Conservation (phyloP, 169 alveolate genomes). For the Plasmodium inui region DNA sequence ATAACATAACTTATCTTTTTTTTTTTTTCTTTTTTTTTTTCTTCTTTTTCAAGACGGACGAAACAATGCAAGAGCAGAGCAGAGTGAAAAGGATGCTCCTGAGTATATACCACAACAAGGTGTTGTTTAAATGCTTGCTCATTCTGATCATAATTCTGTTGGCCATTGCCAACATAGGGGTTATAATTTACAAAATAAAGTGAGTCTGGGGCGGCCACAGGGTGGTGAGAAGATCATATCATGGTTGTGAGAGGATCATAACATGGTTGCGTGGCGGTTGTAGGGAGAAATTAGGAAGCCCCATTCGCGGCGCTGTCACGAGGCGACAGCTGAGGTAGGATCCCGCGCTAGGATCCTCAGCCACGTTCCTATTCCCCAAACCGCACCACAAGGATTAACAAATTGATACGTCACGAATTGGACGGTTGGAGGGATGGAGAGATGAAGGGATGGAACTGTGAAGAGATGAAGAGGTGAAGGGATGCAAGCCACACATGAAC, state of each 20-base stretch:
- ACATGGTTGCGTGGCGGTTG: not conserved
- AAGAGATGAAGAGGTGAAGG: no score
- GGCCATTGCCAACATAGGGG: conserved; percentile 69
- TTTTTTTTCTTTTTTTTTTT: not conserved
- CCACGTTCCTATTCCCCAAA: not conserved
- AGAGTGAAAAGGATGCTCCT: conserved; percentile 40
- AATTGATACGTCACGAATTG: not conserved
- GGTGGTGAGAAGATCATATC: not conserved
- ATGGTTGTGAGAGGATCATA: not conserved
- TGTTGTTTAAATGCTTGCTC: conserved; percentile 22
- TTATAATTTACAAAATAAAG: conserved; percentile 50
- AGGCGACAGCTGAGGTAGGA: not conserved
- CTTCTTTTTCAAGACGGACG: conserved; percentile 24
- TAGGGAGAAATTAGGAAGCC: not conserved
- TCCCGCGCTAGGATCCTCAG: not conserved
- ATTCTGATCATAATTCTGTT: conserved; percentile 26
- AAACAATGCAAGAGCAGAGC: conserved; percentile 47
- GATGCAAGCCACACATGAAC: not conserved
- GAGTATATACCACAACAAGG: conserved; percentile 56
- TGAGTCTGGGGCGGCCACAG: not conserved
- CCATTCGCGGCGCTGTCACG: not conserved
- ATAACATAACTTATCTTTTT: no score
- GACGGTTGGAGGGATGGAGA: not conserved
- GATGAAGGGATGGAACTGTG: not conserved
- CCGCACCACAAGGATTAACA: not conserved